phyloP scores from a whole-genome alignment of 179 eudicot species.

The Spergularia azorica region DNA sequence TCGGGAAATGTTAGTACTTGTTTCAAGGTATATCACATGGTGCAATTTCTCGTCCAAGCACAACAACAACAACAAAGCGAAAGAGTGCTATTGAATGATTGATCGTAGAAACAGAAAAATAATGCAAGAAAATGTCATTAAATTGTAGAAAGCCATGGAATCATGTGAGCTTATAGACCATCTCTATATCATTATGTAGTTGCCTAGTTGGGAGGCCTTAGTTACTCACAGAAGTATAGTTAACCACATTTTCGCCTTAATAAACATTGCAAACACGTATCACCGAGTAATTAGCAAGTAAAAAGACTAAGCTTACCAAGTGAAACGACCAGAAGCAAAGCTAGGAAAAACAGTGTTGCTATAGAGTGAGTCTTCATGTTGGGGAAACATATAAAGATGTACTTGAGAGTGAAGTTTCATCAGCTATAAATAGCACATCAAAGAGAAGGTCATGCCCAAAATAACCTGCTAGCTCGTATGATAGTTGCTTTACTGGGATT shows the following conservation, averaged over 20 bases:
- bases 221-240: not conserved
- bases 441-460: constrained; percentile 16
- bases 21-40: too few relatives aligned
- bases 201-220: not conserved
- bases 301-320: constrained; percentile 24
- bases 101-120: too few relatives aligned
- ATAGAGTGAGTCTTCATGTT: constrained; percentile 29
- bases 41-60: too few relatives aligned
- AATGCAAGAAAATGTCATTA: too few relatives aligned
- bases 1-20: too few relatives aligned
- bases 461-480: constrained; percentile 17
- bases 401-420: constrained; percentile 3
- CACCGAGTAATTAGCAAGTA: not conserved
- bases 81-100: too few relatives aligned
- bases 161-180: too few relatives aligned
- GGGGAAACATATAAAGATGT: constrained; percentile 23
- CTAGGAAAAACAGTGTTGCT: constrained; percentile 23
- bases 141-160: too few relatives aligned
- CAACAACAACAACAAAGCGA: too few relatives aligned
- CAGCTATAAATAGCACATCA: constrained; percentile 34
- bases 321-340: constrained; percentile 21
- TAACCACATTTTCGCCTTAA: not conserved
- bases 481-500: constrained; percentile 14
- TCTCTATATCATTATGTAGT: too few relatives aligned
- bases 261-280: not conserved